Percentiles rank a stretch among this genome's conserved stretches.
phyloP scores from a whole-genome alignment of 2,329 filamentous ascomycete species.

The Penicillium sp. region DNA sequence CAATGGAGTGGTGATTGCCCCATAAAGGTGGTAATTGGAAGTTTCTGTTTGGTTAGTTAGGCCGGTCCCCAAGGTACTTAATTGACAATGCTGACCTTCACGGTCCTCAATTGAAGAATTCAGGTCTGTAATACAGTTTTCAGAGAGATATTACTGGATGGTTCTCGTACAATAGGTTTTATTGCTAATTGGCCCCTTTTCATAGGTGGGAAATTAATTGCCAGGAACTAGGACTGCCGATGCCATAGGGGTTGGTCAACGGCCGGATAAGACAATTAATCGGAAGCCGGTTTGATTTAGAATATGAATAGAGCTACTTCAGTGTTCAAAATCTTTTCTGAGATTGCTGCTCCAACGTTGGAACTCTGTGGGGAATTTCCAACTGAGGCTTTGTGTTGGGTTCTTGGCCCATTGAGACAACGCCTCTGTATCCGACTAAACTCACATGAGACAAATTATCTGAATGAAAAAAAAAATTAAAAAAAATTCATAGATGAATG shows the following conservation, averaged over 20 bases:
- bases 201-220: not conserved
- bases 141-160: not conserved
- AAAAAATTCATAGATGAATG: too few species aligned
- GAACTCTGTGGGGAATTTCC: not conserved
- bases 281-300: too few species aligned
- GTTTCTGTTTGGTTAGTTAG: constrained; percentile 13
- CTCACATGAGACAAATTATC: not conserved
- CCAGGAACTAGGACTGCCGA: not conserved
- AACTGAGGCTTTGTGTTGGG: not conserved
- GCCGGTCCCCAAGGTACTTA: constrained; percentile 23
- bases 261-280: too few species aligned
- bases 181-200: not conserved
- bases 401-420: not conserved
- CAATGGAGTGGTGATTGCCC: constrained; percentile 8
- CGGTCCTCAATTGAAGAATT: constrained; percentile 20
- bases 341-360: too few species aligned
- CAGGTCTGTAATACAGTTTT: constrained; percentile 8
- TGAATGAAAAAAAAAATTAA: too few species aligned
- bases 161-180: not conserved
- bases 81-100: constrained; percentile 15
- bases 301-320: too few species aligned
- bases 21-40: constrained; percentile 18
- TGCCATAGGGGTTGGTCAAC: too few species aligned
- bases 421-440: too few species aligned
- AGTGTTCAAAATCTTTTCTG: too few species aligned